Evolutionary conservation across 208 protist genomes (phyloP).

Genomic region (Strigomonas galati): DNA sequence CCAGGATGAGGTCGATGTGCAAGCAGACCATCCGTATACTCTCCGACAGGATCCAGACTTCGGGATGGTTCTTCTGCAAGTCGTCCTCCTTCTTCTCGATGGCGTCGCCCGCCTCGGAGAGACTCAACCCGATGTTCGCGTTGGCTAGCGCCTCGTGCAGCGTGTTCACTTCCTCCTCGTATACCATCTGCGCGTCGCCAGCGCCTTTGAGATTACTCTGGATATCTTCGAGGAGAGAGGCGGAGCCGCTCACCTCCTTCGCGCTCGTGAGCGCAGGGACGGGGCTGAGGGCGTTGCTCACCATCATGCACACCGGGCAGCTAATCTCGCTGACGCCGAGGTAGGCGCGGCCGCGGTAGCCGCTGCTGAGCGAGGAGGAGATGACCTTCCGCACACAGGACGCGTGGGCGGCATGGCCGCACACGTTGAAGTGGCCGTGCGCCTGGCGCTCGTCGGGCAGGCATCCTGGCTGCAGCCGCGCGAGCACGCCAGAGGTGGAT

Average conservation of each 20-base stretch:
- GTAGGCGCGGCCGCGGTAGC: conserved; percentile 36
- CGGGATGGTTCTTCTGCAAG: conserved; percentile 33
- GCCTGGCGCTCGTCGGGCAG: conserved; percentile 17
- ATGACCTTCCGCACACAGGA: conserved; percentile 28
- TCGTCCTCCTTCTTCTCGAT: conserved; percentile 32
- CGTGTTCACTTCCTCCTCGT: conserved; percentile 9
- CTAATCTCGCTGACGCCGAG: conserved; percentile 48
- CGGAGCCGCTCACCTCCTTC: not conserved
- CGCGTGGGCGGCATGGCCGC: conserved; percentile 43
- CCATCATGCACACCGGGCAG: conserved; percentile 72
- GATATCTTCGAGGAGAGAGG: conserved; percentile 40
- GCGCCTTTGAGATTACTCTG: conserved; percentile 17
- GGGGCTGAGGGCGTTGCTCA: conserved; percentile 52
- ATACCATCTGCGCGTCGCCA: not conserved
- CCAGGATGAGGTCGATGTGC: conserved; percentile 40
- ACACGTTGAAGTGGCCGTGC: conserved; percentile 31
- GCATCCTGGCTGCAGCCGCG: not conserved
- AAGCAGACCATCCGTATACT: conserved; percentile 45
- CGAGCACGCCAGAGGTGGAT: conserved; percentile 32
- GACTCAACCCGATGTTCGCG: conserved; percentile 41
- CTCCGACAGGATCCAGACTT: conserved; percentile 49
- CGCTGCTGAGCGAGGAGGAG: not conserved
- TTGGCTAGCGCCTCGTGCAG: conserved; percentile 39
- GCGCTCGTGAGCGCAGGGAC: conserved; percentile 34
- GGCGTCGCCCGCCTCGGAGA: conserved; percentile 17